phyloP scores from a whole-genome alignment of 306 rosid species.

The Betula pendula region DNA sequence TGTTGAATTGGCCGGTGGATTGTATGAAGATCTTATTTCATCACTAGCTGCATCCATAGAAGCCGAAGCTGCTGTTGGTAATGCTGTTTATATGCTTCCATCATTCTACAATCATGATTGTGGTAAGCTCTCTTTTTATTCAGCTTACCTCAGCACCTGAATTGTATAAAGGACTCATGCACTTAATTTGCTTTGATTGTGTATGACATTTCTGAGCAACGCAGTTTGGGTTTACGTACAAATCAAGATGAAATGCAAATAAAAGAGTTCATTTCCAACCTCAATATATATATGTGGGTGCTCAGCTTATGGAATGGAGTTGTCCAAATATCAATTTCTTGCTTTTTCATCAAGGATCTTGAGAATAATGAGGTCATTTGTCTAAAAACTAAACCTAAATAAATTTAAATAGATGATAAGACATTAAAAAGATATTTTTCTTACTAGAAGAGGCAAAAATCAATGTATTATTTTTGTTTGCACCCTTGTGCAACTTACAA shows the following conservation, averaged over 20 bases:
- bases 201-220: background rate
- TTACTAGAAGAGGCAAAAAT: too few species aligned
- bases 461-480: too few species aligned
- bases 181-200: background rate
- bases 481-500: background rate
- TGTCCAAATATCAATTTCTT: background rate
- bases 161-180: background rate
- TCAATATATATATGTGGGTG: background rate
- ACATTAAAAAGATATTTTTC: too few species aligned
- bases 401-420: background rate
- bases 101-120: slow-evolving; percentile 95
- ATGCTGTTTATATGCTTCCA: slow-evolving; percentile 86
- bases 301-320: slow-evolving; percentile 3
- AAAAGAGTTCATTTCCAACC: background rate
- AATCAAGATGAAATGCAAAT: background rate
- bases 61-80: slow-evolving; percentile 80
- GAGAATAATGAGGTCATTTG: background rate
- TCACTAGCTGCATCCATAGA: slow-evolving; percentile 72
- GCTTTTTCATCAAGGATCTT: background rate
- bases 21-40: slow-evolving; percentile 71
- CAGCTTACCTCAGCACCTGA: slow-evolving; percentile 11
- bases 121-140: slow-evolving; percentile 46
- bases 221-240: background rate
- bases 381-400: background rate
- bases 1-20: slow-evolving; percentile 64